Evolutionary conservation across 1,139 yeast genomes (phyloP), one percentile per base, ranked within the genome.

Genomic region (Saccharomyces pastorianus): DNA sequence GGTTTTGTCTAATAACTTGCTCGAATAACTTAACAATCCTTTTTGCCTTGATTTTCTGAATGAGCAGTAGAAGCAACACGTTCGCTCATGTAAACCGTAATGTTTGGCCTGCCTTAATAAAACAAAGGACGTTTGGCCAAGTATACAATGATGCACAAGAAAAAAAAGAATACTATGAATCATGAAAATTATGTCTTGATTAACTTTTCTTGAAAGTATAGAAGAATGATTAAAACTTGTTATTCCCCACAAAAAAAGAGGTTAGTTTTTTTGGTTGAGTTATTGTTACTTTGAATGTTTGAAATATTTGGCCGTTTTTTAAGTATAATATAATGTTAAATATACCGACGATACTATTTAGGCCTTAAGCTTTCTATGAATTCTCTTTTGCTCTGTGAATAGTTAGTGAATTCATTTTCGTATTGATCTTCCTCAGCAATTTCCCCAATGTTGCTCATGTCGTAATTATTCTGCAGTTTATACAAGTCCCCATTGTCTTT

Each of bases 401-500:
- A 73, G 53, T 72, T 72, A 1, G 76, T 72, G 50, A 71, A 73
- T 54, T 73, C 76, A 55, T 73, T 73, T 58, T 72, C 76, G 53
- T 73, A 73, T 54, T 72, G 75, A 58, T 73, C 76, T 53, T 72
- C 76, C 53, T 73, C 75, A 17, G 67, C 65, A 13, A 72, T 72
- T 53, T 68, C 73, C 46, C 59, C 55, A 3, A 63, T 59, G 48
- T 70, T 68, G 17, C 58, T 57, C 8, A 65, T 53, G 47, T 71
- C 65, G 54, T 71, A 70, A 56, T 72, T 71, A 58, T 71, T 71
- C 55, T 68, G 68, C 54, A 71, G 54, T 31, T 63, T 61, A 55
- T 71, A 69, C 4, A 38, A 38, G 14, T 60, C 65, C 9, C 23
- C 23, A 20, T 59, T 65, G 17, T 53, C 56, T 26, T 44, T 54